Percentiles rank a stretch among this genome's conserved stretches.
phyloP scores from a whole-genome alignment of 768 basidiomycete genomes.

The Imleria badia region DNA sequence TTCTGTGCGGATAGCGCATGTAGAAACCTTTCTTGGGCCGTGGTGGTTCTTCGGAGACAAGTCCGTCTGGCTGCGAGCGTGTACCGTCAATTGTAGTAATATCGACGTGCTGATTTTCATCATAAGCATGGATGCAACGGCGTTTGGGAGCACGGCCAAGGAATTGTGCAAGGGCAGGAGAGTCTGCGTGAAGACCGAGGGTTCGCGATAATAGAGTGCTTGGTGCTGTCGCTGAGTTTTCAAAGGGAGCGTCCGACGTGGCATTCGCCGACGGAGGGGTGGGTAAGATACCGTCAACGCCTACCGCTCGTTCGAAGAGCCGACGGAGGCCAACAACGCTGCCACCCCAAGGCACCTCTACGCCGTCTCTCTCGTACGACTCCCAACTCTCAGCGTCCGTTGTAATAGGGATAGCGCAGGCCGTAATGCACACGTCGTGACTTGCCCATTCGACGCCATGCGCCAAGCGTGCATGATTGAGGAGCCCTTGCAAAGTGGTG shows the following conservation, averaged over 20 bases:
- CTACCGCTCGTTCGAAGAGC: conserved; percentile 52
- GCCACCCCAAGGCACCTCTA: conserved; percentile 33
- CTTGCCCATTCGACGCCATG: conserved; percentile 49
- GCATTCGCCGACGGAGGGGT: conserved; percentile 1
- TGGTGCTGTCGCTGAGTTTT: conserved; percentile 14
- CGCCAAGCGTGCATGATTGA: conserved; percentile 52
- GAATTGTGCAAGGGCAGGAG: conserved; percentile 50
- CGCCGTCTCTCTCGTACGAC: conserved; percentile 39
- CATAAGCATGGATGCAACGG: conserved; percentile 40
- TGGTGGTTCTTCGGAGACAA: background rate
- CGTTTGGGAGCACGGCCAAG: conserved; percentile 44
- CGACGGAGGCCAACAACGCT: conserved; percentile 46
- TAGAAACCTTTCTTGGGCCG: conserved; percentile 28
- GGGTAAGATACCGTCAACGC: conserved; percentile 28
- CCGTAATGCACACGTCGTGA: conserved; percentile 51
- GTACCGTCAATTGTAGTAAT: conserved; percentile 25
- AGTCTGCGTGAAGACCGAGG: conserved; percentile 50
- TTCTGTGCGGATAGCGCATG: conserved; percentile 43
- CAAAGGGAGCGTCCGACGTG: background rate
- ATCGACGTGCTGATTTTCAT: conserved; percentile 35
- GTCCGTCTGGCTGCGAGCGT: background rate
- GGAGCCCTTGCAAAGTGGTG: conserved; percentile 49
- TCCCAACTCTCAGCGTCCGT: conserved; percentile 34
- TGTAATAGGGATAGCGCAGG: conserved; percentile 40
- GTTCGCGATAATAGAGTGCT: conserved; percentile 46